Conservation (phyloP, 2,329 filamentous ascomycete genomes). For the Fusarium pseudonygamai region DNA sequence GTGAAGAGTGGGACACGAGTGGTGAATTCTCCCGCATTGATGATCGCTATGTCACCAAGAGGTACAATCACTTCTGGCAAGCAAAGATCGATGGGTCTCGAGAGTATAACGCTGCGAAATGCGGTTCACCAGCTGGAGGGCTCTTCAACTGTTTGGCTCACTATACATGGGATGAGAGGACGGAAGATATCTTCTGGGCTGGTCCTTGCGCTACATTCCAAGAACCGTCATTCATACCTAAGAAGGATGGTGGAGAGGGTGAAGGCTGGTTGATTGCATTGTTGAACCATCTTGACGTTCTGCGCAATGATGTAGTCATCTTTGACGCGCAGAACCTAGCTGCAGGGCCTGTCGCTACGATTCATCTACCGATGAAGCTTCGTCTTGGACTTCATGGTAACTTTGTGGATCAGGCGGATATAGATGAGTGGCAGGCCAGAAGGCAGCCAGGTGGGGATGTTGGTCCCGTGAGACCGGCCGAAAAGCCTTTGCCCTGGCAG, state of each 20-base stretch:
- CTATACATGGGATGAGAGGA: constrained; percentile 5
- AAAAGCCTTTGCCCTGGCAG: not conserved
- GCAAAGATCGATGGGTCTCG: not conserved
- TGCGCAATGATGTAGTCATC: constrained; percentile 11
- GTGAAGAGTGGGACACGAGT: not conserved
- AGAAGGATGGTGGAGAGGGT: not conserved
- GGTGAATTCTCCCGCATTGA: constrained; percentile 17
- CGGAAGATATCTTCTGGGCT: not conserved
- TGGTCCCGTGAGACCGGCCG: not conserved
- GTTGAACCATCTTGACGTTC: constrained; percentile 9
- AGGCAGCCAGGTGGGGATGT: not conserved
- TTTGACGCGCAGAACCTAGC: not conserved
- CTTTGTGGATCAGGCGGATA: constrained; percentile 12
- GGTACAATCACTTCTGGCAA: constrained; percentile 19
- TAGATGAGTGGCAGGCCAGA: not conserved
- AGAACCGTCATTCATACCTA: constrained; percentile 10
- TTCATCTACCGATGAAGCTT: constrained; percentile 5
- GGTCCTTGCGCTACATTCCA: constrained; percentile 1
- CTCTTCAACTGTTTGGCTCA: constrained; percentile 14
- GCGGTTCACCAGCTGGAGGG: not conserved
- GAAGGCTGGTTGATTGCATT: not conserved
- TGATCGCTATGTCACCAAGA: constrained; percentile 6
- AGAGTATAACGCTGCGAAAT: not conserved
- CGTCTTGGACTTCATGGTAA: constrained; percentile 15
- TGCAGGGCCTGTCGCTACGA: not conserved